Base-by-base conservation (phyloP, 2,329 filamentous ascomycete species). In the Monosporascus sp. region DNA sequence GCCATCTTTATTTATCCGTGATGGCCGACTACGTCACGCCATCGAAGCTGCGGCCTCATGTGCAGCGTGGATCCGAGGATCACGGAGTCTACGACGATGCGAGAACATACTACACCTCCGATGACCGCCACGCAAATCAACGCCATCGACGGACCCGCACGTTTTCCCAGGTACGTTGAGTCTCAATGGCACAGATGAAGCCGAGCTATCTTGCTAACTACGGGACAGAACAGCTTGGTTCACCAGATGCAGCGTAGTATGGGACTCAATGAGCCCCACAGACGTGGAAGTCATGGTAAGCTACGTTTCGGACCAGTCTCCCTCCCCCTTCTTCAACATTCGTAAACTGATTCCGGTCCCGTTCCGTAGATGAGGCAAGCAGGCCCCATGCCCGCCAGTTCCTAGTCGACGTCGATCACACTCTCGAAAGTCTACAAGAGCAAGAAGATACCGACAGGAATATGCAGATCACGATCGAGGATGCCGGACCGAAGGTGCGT, bases 381-480 rank as follows among this genome's bases (percentile, higher is more conserved):
- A 75, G 82, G 49, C 77, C 83, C 48, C 83, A 88, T 53, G 70
- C 72, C 54, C 88, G 90, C 56, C 87, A 87, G 61, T 96, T 96
- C 71, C 80, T 96, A 38, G 85, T 97, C 68, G 83, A 94, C 62
- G 92, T 97, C 64, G 88, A 96, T 48, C 77, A 83, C 22, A 97
- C 92, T 1, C 79, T 96, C 53, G 81, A 91, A 66, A 86, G 82
- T 54, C 78, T 99, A 45, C 79, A 90, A 57, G 83, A 84, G 38
- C 88, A 93, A 60, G 94, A 99, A 71, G 94, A 99, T 67, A 95
- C 92, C 31, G 92, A 99, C 72, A 79, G 83, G 53, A 97, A 99
- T 71, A 89, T 90, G 79, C 92, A 97, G 71, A 99, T 99, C 70
- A 99, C 94, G 31, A 96, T 97, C 63, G 94, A 97, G 67, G 94